These are phyloP conservation scores for Raddia distichophylla DNA, from an alignment of 176 grass and related monocot species.

Conservation along the genomic window DNA sequence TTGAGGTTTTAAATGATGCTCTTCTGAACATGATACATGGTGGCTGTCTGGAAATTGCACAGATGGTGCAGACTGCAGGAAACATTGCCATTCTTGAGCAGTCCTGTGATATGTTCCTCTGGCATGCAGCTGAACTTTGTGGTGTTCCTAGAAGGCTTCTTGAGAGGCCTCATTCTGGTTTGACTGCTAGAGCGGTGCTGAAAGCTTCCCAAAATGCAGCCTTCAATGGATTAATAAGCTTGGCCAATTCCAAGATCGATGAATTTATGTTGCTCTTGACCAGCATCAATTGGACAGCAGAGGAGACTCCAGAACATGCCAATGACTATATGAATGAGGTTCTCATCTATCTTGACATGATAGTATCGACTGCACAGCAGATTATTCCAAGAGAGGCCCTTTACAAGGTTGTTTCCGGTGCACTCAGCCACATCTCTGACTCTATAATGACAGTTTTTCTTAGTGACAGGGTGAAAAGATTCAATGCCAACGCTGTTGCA, in stretches of 20 bases:
- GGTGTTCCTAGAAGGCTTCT: constrained; percentile 58
- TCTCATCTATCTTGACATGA: constrained; percentile 60
- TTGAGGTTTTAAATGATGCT: constrained; percentile 70
- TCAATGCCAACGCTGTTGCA: constrained; percentile 67
- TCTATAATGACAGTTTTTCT: constrained; percentile 68
- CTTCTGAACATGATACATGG: constrained; percentile 73
- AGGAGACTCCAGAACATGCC: constrained; percentile 71
- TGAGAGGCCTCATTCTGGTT: constrained; percentile 72
- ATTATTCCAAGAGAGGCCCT: constrained; percentile 68
- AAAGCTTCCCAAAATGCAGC: constrained; percentile 76
- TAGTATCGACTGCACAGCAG: constrained; percentile 62
- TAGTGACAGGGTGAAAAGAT: constrained; percentile 77
- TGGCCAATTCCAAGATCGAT: constrained; percentile 76
- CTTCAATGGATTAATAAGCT: constrained; percentile 57
- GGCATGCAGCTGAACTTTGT: constrained; percentile 67
- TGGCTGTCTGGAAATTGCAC: constrained; percentile 47
- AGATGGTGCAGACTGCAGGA: constrained; percentile 72
- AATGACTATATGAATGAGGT: constrained; percentile 94
- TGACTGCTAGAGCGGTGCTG: constrained; percentile 74
- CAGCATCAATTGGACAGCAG: constrained; percentile 72
- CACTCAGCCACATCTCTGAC: constrained; percentile 68
- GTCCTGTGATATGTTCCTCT: constrained; percentile 79
- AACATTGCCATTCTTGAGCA: constrained; percentile 72
- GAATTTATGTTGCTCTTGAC: constrained; percentile 64
- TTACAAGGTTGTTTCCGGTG: constrained; percentile 62